Conservation (phyloP, 441 rosid genomes). For the Populus hybrid region DNA sequence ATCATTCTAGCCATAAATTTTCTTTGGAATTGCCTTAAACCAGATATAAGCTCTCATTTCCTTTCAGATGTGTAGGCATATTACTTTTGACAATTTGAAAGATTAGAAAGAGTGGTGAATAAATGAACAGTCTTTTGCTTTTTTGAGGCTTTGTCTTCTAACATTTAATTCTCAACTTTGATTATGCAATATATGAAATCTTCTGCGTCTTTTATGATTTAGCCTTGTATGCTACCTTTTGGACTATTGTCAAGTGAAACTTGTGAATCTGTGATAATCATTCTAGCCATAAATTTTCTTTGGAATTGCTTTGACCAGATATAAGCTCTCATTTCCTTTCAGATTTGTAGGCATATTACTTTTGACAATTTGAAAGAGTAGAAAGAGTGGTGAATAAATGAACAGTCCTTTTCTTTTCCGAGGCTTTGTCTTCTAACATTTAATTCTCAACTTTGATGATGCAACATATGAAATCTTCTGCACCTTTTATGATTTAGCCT, state of each 20-base stretch:
- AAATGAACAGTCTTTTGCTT: background rate
- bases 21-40: background rate
- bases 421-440: slow-evolving; percentile 1
- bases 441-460: background rate
- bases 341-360: background rate
- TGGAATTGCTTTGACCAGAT: background rate
- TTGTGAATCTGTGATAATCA: background rate
- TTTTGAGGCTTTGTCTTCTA: slow-evolving; percentile 4
- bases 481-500: background rate
- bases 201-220: background rate
- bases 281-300: background rate
- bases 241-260: background rate
- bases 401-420: background rate
- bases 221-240: background rate
- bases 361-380: background rate
- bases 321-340: background rate
- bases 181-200: background rate
- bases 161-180: background rate
- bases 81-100: background rate
- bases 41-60: background rate
- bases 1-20: background rate
- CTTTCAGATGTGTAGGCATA: background rate
- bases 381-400: background rate
- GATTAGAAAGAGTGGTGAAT: background rate
- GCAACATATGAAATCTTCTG: background rate